Conservation (phyloP, 345 rosid genomes). For the Arabidopsis arenosa region DNA sequence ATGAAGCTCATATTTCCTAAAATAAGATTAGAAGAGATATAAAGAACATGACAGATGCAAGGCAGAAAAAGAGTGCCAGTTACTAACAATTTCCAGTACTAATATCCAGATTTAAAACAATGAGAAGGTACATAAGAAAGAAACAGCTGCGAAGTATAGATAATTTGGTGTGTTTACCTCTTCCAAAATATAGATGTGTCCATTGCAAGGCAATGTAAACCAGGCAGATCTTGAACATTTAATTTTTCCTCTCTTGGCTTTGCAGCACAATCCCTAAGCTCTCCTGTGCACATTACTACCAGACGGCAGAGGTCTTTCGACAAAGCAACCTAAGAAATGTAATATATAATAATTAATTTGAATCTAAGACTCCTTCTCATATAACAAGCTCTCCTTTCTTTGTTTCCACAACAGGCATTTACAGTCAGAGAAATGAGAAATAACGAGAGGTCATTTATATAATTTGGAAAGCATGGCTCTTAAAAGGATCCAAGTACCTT, state of each 20-base stretch:
- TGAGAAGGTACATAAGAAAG: slow-evolving; percentile 10
- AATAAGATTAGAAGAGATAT: slow-evolving; percentile 1
- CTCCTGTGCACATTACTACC: slow-evolving; percentile 82
- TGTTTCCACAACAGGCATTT: slow-evolving; percentile 13
- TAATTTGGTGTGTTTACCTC: slow-evolving; percentile 55
- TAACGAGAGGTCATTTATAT: neutral
- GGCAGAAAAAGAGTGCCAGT: slow-evolving; percentile 6
- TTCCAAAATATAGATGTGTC: slow-evolving; percentile 84
- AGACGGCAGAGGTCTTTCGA: slow-evolving; percentile 88
- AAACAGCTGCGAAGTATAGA: slow-evolving; percentile 9
- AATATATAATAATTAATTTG: slow-evolving; percentile 21
- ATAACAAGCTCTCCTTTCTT: neutral
- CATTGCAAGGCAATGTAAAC: slow-evolving; percentile 74
- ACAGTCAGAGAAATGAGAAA: slow-evolving; percentile 2
- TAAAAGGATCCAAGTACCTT: slow-evolving; percentile 55
- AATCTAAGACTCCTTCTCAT: slow-evolving; percentile 10
- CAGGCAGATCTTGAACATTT: slow-evolving; percentile 51
- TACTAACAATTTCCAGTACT: neutral
- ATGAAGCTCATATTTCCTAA: slow-evolving; percentile 89
- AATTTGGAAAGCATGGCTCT: slow-evolving; percentile 25
- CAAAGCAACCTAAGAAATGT: slow-evolving; percentile 69
- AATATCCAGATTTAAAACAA: neutral
- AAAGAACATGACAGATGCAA: neutral
- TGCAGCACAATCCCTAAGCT: slow-evolving; percentile 56
- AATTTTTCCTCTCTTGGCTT: slow-evolving; percentile 47